These are phyloP conservation scores for Parathielavia hyrcaniae DNA, from an alignment of 495 filamentous ascomycete species.

Conservation along the genomic window DNA sequence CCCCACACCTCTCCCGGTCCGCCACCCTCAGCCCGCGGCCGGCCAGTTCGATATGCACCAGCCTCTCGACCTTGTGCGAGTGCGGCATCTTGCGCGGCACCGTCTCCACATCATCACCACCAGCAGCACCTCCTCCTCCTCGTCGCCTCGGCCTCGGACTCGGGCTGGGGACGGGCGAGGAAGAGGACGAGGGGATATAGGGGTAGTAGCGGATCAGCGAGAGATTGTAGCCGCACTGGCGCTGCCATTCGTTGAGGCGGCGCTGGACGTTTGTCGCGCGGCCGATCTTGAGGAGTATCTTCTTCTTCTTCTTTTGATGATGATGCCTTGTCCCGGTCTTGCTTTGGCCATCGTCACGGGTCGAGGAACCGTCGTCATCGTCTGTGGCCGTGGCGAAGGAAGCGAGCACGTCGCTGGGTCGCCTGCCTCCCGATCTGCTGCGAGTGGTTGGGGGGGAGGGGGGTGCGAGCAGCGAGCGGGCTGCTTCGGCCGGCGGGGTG, in stretches of 20 bases:
- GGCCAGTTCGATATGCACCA: conserved; percentile 84
- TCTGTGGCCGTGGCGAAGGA: conserved; percentile 40
- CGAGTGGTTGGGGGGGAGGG: conserved; percentile 34
- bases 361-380: conserved; percentile 17
- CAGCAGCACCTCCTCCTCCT: too few relatives aligned
- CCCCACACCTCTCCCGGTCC: conserved; percentile 53
- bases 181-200: conserved; percentile 52
- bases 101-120: not conserved
- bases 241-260: conserved; percentile 83
- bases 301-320: conserved; percentile 32
- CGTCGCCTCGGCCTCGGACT: not conserved
- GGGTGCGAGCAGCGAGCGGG: conserved; percentile 51
- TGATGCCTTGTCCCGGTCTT: conserved; percentile 9
- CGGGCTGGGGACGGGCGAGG: conserved; percentile 12
- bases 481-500: conserved; percentile 52
- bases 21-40: conserved; percentile 58
- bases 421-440: conserved; percentile 33
- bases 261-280: conserved; percentile 86
- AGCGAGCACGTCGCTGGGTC: conserved; percentile 60
- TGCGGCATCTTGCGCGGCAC: conserved; percentile 66
- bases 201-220: conserved; percentile 89
- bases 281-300: conserved; percentile 85
- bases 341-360: not conserved
- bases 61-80: conserved; percentile 78
- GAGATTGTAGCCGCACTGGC: conserved; percentile 83